Evolutionary conservation across 1,139 yeast genomes (phyloP).

Genomic region (Taphrina wiesneri): DNA sequence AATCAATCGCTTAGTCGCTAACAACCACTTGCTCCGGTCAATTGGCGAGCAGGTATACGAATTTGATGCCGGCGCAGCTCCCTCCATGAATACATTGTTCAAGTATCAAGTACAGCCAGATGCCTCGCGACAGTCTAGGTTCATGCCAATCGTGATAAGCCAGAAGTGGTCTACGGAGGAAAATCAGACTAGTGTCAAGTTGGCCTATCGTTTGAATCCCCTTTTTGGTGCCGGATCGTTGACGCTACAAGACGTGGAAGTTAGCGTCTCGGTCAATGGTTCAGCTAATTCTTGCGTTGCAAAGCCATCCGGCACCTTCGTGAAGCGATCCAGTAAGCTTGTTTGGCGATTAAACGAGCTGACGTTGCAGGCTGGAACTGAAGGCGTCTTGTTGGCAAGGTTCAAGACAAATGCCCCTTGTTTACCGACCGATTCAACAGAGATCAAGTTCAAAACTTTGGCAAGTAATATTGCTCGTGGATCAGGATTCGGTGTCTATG

Average conservation of each 20-base stretch:
- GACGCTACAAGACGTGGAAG: slow-evolving; percentile 57
- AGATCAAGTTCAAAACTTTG: slow-evolving; percentile 21
- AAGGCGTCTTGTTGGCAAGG: slow-evolving; percentile 51
- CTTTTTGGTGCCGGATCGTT: slow-evolving; percentile 51
- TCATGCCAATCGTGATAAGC: slow-evolving; percentile 64
- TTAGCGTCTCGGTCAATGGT: slow-evolving; percentile 57
- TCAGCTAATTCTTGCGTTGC: slow-evolving; percentile 70
- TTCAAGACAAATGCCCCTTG: slow-evolving; percentile 45
- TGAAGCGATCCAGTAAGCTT: slow-evolving; percentile 76
- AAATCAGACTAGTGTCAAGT: slow-evolving; percentile 79
- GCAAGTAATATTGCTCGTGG: slow-evolving; percentile 27
- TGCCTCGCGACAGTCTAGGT: slow-evolving; percentile 49
- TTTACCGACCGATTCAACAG: background rate
- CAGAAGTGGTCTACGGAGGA: slow-evolving; percentile 90
- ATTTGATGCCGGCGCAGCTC: slow-evolving; percentile 31
- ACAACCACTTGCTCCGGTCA: background rate
- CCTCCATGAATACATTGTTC: slow-evolving; percentile 62
- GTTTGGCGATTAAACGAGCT: slow-evolving; percentile 49
- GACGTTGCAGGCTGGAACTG: slow-evolving; percentile 65
- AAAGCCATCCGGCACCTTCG: slow-evolving; percentile 85
- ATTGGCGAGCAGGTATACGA: slow-evolving; percentile 1
- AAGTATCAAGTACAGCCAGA: slow-evolving; percentile 57
- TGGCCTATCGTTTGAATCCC: slow-evolving; percentile 64
- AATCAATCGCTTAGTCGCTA: slow-evolving; percentile 19
- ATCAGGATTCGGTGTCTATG: slow-evolving; percentile 27